Conservation (phyloP, 2,329 filamentous ascomycete species). For the Chrysoporthe puriensis region DNA sequence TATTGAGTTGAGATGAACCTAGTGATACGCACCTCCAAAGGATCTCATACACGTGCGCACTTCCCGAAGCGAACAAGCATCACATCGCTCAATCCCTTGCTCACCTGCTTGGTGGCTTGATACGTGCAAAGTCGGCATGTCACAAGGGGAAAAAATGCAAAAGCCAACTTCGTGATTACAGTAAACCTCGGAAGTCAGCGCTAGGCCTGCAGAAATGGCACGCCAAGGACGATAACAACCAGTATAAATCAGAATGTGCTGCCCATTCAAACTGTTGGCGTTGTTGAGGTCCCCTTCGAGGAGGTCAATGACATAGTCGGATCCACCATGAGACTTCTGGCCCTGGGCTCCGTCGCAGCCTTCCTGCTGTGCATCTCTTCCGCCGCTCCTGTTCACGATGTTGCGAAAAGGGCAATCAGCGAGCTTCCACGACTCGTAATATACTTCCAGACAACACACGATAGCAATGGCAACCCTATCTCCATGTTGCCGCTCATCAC, state of each 20-base stretch:
- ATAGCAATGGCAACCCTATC: slow-evolving; percentile 47
- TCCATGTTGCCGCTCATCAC: slow-evolving; percentile 58
- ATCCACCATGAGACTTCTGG: neutral
- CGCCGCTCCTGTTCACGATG: slow-evolving; percentile 22
- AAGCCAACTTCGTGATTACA: neutral
- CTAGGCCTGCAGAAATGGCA: neutral
- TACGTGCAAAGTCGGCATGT: neutral
- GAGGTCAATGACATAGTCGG: neutral
- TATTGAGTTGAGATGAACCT: neutral
- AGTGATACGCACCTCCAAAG: neutral
- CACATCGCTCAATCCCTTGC: neutral
- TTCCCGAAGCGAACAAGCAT: neutral
- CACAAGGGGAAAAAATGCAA: neutral
- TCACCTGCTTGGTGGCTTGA: neutral
- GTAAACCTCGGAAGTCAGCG: neutral
- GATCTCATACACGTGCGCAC: neutral
- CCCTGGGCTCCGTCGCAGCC: neutral
- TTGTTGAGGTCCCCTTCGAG: neutral
- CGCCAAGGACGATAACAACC: neutral
- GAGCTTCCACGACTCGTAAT: slow-evolving; percentile 52
- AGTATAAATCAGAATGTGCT: neutral
- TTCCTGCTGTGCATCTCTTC: neutral
- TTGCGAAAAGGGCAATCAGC: neutral
- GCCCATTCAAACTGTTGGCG: neutral
- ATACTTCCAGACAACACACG: slow-evolving; percentile 61